Evolutionary conservation across 2,329 filamentous ascomycete species (phyloP).

Genomic region (Pseudogymnoascus sp.): DNA sequence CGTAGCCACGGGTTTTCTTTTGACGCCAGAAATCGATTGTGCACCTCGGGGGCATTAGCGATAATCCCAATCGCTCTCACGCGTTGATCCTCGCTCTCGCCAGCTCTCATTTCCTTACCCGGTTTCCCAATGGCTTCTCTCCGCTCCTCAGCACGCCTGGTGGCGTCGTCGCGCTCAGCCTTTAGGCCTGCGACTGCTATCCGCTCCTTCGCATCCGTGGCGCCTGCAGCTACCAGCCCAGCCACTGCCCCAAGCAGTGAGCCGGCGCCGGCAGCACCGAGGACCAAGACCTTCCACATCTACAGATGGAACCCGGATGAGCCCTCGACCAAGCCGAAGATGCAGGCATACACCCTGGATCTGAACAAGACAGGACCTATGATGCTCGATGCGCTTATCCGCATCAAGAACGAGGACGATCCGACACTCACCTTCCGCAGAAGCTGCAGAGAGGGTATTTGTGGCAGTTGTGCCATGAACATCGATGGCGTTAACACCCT

Average conservation of each 20-base stretch:
- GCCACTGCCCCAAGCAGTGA: conserved; percentile 33
- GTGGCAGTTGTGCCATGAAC: conserved; percentile 98
- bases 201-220: conserved; percentile 47
- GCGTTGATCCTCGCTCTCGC: neutral
- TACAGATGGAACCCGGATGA: conserved; percentile 98
- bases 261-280: conserved; percentile 49
- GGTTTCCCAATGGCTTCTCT: conserved; percentile 47
- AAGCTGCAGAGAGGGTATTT: conserved; percentile 96
- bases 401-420: conserved; percentile 98
- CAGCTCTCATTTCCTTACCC: conserved; percentile 9
- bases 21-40: conserved; percentile 5
- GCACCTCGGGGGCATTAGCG: conserved; percentile 8
- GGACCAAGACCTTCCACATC: conserved; percentile 92
- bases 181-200: conserved; percentile 32
- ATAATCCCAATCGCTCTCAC: neutral
- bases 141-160: conserved; percentile 46
- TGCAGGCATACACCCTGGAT: conserved; percentile 92
- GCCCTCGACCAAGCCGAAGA: conserved; percentile 83
- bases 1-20: neutral
- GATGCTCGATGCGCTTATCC: conserved; percentile 91
- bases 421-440: conserved; percentile 92
- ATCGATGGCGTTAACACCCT: conserved; percentile 98
- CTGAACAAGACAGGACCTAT: conserved; percentile 99
- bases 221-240: conserved; percentile 19
- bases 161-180: conserved; percentile 37